Evolutionary conservation across 1,284 basidiomycete genomes (phyloP), one percentile per base, ranked within the genome.

Genomic region (Tetrapyrgos nigripes): DNA sequence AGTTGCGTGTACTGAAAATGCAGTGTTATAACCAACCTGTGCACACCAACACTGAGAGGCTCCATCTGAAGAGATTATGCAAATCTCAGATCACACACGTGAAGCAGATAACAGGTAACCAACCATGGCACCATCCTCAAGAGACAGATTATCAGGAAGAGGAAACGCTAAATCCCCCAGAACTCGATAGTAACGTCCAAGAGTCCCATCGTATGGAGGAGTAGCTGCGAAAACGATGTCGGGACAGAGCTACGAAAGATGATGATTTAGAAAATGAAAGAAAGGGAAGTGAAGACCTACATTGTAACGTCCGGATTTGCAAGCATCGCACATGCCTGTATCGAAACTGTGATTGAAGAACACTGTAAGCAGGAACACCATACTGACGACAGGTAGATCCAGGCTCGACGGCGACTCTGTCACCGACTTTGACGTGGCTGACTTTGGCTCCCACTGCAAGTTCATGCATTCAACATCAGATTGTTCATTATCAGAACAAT

Each of bases 21-120:
- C n/a, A n/a, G n/a, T n/a, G n/a, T n/a, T n/a, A n/a, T n/a, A n/a
- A n/a, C n/a, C n/a, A n/a, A n/a, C n/a, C n/a, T n/a, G n/a, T n/a
- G n/a, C n/a, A 97, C 86, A 5, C 88, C 97, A 33, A 98, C 97
- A 17, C 94, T 88, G 40, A 98, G 85, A 8, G 97, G 97, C 75
- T 98, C 96, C 81, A 98, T 96, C 91, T 93, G n/a, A n/a, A n/a
- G n/a, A n/a, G n/a, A n/a, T n/a, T n/a, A n/a, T n/a, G n/a, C n/a
- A 66, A 6, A 31, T 8, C 55, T n/a, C 17, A 51, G 21, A 53
- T 53, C 24, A 46, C 14, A 33, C 58, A 21, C 19, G 24, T 35
- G 26, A 35, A 19, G 40, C 10, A 28, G 47, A 54, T 17, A 60
- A 50, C 50, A 19, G 31, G 47, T 14, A 21, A 62, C 79, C 57